These are phyloP conservation scores for Pestalotiopsis sp. DNA, from an alignment of 2,329 filamentous ascomycete species.

Conservation along the genomic window DNA sequence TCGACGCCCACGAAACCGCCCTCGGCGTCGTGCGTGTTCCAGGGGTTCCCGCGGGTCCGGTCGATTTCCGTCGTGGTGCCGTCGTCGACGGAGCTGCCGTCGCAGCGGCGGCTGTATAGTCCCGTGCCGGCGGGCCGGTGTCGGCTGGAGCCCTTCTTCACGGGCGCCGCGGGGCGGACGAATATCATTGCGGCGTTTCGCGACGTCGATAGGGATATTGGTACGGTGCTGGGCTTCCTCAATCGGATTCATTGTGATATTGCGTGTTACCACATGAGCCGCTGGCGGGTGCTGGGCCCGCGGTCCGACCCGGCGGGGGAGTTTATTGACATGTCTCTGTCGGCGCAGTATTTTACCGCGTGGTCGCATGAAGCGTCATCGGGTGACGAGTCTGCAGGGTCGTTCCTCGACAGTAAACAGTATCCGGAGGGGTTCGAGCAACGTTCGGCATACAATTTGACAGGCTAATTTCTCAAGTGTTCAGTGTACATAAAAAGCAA, in stretches of 20 bases:
- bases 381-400: not conserved
- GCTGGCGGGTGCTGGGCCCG: not conserved
- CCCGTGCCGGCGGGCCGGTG: not conserved
- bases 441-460: not conserved
- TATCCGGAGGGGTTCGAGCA: not conserved
- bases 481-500: no score
- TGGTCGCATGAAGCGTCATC: not conserved
- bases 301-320: not conserved
- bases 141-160: not conserved
- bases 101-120: no score
- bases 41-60: not conserved
- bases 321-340: not conserved
- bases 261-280: not conserved
- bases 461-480: no score
- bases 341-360: constrained; percentile 3
- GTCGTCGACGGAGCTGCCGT: not conserved
- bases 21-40: not conserved
- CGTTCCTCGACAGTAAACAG: not conserved
- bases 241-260: not conserved
- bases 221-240: not conserved
- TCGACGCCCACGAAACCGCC: not conserved
- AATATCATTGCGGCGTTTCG: not conserved
- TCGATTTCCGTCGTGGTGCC: not conserved
- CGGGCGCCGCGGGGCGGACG: not conserved
- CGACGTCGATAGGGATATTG: not conserved